A percentile compares a stretch with the other conserved stretches of the same genome.
Conservation (phyloP, 148 eudicot genomes). For the Diospyros kaki region DNA sequence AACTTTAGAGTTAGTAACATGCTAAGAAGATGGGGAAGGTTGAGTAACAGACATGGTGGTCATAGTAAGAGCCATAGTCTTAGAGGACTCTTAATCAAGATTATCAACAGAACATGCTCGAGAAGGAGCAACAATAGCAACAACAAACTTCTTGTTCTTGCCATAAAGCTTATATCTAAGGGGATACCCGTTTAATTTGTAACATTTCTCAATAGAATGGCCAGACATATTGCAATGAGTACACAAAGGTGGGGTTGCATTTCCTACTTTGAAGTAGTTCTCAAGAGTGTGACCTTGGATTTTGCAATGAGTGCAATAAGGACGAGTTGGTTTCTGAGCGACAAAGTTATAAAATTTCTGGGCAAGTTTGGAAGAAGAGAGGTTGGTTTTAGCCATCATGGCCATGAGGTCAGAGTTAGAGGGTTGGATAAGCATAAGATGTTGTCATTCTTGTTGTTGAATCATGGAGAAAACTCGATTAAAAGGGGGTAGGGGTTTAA, state of each 20-base stretch:
- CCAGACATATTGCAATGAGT: not conserved
- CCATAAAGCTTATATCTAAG: not conserved
- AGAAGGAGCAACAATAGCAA: not conserved
- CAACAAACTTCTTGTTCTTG: not conserved
- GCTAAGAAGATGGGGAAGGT: not conserved
- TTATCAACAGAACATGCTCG: not conserved
- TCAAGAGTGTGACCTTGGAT: not conserved
- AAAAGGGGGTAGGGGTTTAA: not conserved
- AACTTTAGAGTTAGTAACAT: not conserved
- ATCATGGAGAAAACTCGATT: too few relatives aligned
- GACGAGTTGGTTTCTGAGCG: too few relatives aligned
- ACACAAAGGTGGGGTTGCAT: not conserved
- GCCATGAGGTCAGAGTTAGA: not conserved
- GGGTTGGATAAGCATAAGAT: too few relatives aligned
- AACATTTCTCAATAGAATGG: not conserved
- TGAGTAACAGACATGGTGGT: not conserved
- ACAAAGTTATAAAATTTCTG: not conserved
- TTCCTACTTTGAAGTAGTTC: not conserved
- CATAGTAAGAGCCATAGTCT: not conserved
- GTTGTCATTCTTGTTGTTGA: too few relatives aligned
- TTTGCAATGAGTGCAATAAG: too few relatives aligned
- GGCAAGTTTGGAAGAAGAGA: too few relatives aligned
- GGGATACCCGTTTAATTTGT: not conserved
- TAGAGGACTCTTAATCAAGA: too few relatives aligned
- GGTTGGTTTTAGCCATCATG: not conserved